Conservation (phyloP, 768 basidiomycete genomes). For the Mycena capillaripes region DNA sequence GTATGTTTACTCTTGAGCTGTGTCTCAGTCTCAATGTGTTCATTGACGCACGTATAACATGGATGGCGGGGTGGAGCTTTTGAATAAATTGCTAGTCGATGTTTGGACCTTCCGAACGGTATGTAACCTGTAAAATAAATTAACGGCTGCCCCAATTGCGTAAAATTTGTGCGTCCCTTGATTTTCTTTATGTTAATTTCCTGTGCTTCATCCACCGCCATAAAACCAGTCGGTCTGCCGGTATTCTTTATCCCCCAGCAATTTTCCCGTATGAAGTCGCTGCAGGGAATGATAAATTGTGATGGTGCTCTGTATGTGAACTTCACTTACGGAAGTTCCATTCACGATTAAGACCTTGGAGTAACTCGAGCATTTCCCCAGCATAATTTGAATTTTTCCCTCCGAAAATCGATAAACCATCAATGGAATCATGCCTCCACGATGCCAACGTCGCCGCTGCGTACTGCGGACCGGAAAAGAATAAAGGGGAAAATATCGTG, state of each 20-base stretch:
- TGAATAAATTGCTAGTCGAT: constrained; percentile 39
- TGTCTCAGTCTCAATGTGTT: constrained; percentile 38
- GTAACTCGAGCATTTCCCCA: constrained; percentile 49
- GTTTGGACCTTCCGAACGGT: constrained; percentile 38
- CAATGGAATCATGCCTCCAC: constrained; percentile 50
- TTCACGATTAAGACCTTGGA: constrained; percentile 46
- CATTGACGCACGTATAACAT: constrained; percentile 29
- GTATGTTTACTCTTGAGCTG: constrained; percentile 34
- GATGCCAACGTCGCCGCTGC: constrained; percentile 50
- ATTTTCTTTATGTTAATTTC: constrained; percentile 41
- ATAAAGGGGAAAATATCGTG: constrained; percentile 54
- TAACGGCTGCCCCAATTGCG: not conserved
- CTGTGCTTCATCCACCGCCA: constrained; percentile 37
- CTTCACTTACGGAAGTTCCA: constrained; percentile 47
- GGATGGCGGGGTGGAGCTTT: constrained; percentile 36
- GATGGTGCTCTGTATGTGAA: not conserved
- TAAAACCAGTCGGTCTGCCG: constrained; percentile 17
- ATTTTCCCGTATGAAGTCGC: constrained; percentile 34
- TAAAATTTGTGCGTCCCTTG: not conserved
- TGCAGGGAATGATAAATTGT: not conserved
- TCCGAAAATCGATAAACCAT: constrained; percentile 51
- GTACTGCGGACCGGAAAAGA: constrained; percentile 51
- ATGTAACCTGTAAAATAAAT: constrained; percentile 35
- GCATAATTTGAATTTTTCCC: constrained; percentile 52
- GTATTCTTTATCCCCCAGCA: constrained; percentile 42